Evolutionary conservation across 176 grass and related monocot genomes (phyloP), one percentile per base, ranked within the genome.

Genomic region (Canna indica): DNA sequence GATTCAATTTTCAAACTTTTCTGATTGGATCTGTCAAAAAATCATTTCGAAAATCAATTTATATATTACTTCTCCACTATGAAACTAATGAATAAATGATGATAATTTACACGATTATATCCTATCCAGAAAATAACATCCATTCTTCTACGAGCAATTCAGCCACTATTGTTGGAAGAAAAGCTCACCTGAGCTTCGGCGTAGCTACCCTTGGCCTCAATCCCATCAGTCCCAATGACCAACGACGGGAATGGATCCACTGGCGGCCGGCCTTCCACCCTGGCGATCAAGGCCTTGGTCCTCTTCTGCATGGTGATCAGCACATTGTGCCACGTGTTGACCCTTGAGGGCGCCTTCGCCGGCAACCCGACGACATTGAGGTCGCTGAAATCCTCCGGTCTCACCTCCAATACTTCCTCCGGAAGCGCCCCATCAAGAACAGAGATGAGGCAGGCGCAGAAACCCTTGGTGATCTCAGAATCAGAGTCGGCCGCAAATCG

Each of bases 311-410:
- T 90, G 71, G 81, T 74, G 39, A 97, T 81, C 18, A 97, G 67
- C 39, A 97, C 83, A 64, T 97, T 97, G 77, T 92, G 86, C 93
- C 93, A 97, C 59, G 88, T 91, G 82, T 82, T 97, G 74, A 83
- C 59, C 59, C 88, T 77, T 25, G 93, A 97, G 38, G 81, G 64
- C n/a, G 72, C 10, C 39, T 78, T 76, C 59, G 73, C 73, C n/a
- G 83, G 53, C 30, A 79, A 61, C 3, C 76, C 81, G 20, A 73
- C 72, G n/a, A 78, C 74, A 24, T 87, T 83, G 35, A 97, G 81
- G 70, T 79, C 81, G 7, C 80, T 79, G 6, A 97, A 85, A 26
- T 81, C 93, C 62, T 79, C 80, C 24, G 88, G 74, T 53, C 56
- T 73, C 71, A 97, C 56, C 69, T 81, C 71, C 28, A 97, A 67